These are phyloP conservation scores for Lycium barbarum DNA, from an alignment of 257 asterid genomes.

Conservation along the genomic window DNA sequence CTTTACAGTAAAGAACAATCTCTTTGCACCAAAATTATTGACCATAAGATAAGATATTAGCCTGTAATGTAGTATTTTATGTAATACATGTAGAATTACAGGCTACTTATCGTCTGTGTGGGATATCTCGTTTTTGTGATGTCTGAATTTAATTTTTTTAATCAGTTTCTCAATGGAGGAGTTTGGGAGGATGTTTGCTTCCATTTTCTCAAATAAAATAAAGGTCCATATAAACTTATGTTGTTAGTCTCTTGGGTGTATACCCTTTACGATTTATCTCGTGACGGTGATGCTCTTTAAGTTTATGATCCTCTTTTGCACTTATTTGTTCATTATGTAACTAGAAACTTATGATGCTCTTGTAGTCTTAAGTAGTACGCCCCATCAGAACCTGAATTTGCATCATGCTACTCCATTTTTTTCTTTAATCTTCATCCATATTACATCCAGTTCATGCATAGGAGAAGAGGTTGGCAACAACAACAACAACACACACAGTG, in stretches of 20 bases:
- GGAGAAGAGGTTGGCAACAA: not conserved
- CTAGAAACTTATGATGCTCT: conserved; percentile 24
- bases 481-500: too few relatives aligned
- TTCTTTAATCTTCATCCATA: conserved; percentile 8
- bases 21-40: not conserved
- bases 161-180: not conserved
- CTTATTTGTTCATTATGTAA: not conserved
- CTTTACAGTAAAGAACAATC: not conserved
- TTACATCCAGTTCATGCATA: conserved; percentile 4
- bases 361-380: not conserved
- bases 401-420: not conserved
- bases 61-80: not conserved
- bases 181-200: not conserved
- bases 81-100: not conserved
- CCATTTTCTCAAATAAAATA: not conserved
- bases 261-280: conserved; percentile 1
- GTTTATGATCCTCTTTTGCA: conserved; percentile 5
- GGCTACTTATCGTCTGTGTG: not conserved
- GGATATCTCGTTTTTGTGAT: not conserved
- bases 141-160: not conserved
- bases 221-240: not conserved
- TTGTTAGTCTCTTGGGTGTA: conserved; percentile 16
- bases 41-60: not conserved
- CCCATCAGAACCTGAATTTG: conserved; percentile 10
- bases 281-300: not conserved